These are phyloP conservation scores for Stentor coeruleus DNA, from an alignment of 73 alveolate genomes.

Conservation along the genomic window DNA sequence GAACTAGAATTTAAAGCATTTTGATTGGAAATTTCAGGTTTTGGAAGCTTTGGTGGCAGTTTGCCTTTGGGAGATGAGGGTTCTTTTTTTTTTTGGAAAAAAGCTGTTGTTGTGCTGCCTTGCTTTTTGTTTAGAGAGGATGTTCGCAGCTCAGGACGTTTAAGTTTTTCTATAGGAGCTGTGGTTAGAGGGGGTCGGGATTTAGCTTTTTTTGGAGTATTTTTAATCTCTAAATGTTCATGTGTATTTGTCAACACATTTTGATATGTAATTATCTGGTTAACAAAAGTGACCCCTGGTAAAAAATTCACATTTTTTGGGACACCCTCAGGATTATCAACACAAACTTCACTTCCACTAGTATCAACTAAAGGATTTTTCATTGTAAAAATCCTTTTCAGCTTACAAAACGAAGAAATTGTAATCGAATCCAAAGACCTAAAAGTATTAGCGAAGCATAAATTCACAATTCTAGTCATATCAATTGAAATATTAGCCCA, in stretches of 20 bases:
- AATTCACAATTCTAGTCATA: conserved; percentile 57
- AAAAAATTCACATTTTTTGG: conserved; percentile 41
- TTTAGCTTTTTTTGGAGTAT: not conserved
- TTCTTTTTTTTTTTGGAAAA: not conserved
- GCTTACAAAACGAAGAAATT: conserved; percentile 64
- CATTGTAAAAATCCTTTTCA: conserved; percentile 77
- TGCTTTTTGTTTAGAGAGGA: not conserved
- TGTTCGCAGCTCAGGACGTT: not conserved
- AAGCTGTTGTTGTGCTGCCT: not conserved
- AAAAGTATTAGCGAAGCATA: conserved; percentile 65
- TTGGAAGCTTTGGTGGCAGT: not conserved
- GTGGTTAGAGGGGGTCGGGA: not conserved
- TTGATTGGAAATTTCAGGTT: not conserved
- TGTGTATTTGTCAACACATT: conserved; percentile 2
- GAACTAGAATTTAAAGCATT: not conserved
- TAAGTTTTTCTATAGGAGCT: not conserved
- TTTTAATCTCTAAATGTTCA: not conserved
- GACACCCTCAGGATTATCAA: conserved; percentile 26
- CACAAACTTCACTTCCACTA: conserved; percentile 21
- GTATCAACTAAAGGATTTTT: conserved; percentile 72
- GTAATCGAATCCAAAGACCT: conserved; percentile 67
- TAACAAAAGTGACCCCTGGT: conserved; percentile 25
- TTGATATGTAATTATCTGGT: conserved; percentile 31
- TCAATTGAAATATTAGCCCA: conserved; percentile 79
- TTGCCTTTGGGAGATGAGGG: not conserved